Conservation (phyloP, 2,329 filamentous ascomycete species). For the Colletotrichum sp. region DNA sequence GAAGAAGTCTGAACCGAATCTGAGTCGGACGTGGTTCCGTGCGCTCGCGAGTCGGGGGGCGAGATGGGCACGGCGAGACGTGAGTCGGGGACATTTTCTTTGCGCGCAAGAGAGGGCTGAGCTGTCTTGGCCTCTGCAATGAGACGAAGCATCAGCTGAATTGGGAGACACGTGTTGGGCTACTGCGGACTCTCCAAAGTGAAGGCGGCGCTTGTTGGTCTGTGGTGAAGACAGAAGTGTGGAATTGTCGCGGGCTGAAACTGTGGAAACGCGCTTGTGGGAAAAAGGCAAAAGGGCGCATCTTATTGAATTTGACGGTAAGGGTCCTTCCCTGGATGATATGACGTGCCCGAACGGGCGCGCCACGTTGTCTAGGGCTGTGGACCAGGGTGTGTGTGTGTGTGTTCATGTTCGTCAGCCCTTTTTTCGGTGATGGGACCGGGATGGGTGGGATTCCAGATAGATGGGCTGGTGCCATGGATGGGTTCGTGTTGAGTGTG, state of each 20-base stretch:
- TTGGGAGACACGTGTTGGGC: background rate
- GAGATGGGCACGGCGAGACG: background rate
- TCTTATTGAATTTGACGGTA: background rate
- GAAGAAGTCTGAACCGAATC: background rate
- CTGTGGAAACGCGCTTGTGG: conserved; percentile 9
- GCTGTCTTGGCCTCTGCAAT: background rate
- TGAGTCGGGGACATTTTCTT: background rate
- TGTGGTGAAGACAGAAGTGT: background rate
- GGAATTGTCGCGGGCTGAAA: conserved; percentile 20
- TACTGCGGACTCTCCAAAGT: background rate
- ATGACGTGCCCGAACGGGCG: background rate
- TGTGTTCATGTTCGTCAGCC: background rate
- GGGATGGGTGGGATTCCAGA: background rate
- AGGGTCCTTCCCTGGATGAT: background rate
- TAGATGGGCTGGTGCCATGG: background rate
- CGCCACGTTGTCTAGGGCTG: background rate
- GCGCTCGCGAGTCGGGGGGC: background rate
- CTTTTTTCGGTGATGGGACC: background rate
- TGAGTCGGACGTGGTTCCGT: background rate
- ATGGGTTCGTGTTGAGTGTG: background rate
- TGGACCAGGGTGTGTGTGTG: too few relatives aligned
- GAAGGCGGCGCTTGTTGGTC: background rate
- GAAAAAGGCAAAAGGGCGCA: background rate
- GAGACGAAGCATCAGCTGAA: background rate
- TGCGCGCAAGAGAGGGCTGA: background rate